Evolutionary conservation across 1,284 basidiomycete species (phyloP).

Genomic region (Leccinum angustisporum): DNA sequence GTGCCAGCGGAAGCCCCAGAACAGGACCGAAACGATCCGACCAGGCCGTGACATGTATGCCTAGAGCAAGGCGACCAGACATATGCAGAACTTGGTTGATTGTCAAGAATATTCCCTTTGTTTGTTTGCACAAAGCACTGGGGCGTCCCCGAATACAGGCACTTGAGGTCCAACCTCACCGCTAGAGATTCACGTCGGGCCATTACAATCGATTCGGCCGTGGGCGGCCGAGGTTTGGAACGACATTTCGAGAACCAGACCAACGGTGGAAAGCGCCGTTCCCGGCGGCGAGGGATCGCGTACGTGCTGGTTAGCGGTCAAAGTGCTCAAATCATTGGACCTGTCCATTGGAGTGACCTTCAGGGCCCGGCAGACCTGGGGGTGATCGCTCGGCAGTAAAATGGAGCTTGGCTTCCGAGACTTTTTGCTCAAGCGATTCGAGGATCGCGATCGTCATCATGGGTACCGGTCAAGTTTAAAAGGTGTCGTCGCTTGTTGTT

Average conservation of each 20-base stretch:
- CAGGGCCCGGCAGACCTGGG: conserved; percentile 2
- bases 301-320: neutral
- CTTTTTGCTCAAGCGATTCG: conserved; percentile 28
- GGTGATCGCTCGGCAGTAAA: conserved; percentile 28
- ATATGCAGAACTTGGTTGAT: neutral
- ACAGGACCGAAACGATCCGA: conserved; percentile 7
- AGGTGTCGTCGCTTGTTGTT: conserved; percentile 30
- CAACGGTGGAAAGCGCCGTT: neutral
- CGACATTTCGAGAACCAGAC: neutral
- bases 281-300: neutral
- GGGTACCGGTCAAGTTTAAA: conserved; percentile 20
- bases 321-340: neutral
- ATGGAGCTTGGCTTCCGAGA: conserved; percentile 19
- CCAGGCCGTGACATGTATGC: neutral
- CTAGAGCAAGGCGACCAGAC: conserved; percentile 5
- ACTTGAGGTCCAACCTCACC: conserved; percentile 26
- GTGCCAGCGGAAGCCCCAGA: conserved; percentile 13
- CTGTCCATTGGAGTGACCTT: neutral
- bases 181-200: conserved; percentile 1
- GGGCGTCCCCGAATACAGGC: conserved; percentile 11
- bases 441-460: conserved; percentile 30
- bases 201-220: conserved; percentile 4
- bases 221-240: neutral
- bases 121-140: neutral
- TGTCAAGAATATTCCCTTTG: conserved; percentile 2